Evolutionary conservation across 169 alveolate genomes (phyloP).

Genomic region (Eimeria falciformis): DNA sequence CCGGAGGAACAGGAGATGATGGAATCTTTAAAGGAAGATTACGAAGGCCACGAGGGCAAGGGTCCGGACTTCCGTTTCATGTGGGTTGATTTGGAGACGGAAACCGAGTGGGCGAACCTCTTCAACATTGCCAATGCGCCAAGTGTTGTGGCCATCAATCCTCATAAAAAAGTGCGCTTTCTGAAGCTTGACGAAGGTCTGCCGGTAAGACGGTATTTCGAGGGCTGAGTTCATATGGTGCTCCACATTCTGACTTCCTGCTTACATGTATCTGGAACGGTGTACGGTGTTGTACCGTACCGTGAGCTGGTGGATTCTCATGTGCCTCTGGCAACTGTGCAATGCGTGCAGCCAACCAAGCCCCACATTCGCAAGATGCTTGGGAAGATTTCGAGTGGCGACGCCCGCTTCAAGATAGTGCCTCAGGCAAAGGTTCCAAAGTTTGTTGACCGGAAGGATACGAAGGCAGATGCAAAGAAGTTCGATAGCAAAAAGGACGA

Average conservation of each 20-base stretch:
- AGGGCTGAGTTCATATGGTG: too few species aligned
- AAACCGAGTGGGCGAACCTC: slow-evolving; percentile 83
- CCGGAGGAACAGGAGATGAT: slow-evolving; percentile 87
- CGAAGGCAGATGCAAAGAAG: slow-evolving; percentile 36
- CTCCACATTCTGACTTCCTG: too few species aligned
- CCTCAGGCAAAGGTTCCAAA: slow-evolving; percentile 57
- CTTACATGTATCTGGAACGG: too few species aligned
- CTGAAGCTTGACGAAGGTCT: slow-evolving; percentile 27
- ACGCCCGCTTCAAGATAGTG: slow-evolving; percentile 71
- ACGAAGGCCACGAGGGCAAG: slow-evolving; percentile 87
- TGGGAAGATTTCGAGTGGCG: slow-evolving; percentile 49
- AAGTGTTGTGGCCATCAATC: slow-evolving; percentile 81
- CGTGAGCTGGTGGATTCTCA: neutral
- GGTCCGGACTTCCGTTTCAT: slow-evolving; percentile 88
- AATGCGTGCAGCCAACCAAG: slow-evolving; percentile 45
- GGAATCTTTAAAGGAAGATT: slow-evolving; percentile 86
- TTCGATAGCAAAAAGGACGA: slow-evolving; percentile 54
- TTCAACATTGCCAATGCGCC: slow-evolving; percentile 84
- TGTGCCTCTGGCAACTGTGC: neutral
- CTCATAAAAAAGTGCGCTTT: slow-evolving; percentile 54
- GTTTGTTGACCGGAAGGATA: slow-evolving; percentile 66
- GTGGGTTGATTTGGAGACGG: slow-evolving; percentile 90
- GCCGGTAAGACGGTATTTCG: neutral
- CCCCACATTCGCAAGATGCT: slow-evolving; percentile 58
- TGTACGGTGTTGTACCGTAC: neutral